Conservation (phyloP, 2,329 filamentous ascomycete species). For the Trichoderma sp. region DNA sequence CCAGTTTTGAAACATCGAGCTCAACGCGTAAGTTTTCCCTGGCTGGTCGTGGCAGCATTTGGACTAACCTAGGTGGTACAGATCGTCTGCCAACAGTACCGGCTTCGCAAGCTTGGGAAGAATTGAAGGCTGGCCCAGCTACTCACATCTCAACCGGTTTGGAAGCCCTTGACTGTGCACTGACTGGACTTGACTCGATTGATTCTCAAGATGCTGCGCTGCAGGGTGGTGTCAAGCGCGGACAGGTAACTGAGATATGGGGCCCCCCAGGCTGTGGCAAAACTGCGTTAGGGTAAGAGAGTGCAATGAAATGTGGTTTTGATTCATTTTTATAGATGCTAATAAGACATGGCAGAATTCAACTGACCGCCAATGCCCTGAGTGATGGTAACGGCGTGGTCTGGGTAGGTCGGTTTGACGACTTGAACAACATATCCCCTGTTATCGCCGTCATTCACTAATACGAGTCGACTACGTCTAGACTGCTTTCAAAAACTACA, state of each 20-base stretch:
- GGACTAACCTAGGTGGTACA: constrained; percentile 33
- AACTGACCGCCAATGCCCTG: constrained; percentile 63
- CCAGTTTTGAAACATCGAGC: constrained; percentile 55
- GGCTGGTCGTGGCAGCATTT: neutral
- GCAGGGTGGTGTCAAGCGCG: constrained; percentile 62
- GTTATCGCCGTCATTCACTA: neutral
- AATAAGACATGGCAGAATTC: constrained; percentile 49
- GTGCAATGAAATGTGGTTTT: neutral
- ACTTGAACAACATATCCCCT: neutral
- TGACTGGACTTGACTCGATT: constrained; percentile 30
- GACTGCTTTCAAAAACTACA: constrained; percentile 48
- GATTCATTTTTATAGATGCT: constrained; percentile 2
- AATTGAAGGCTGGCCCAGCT: constrained; percentile 50
- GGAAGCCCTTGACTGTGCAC: constrained; percentile 47
- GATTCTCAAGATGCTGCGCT: constrained; percentile 21
- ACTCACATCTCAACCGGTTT: constrained; percentile 57
- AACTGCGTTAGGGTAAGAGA: constrained; percentile 67
- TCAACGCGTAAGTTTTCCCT: constrained; percentile 45
- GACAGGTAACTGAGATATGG: constrained; percentile 82
- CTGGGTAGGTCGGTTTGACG: constrained; percentile 70
- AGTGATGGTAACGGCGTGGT: constrained; percentile 60
- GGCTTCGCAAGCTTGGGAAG: constrained; percentile 67
- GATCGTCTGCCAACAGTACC: constrained; percentile 75
- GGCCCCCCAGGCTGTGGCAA: constrained; percentile 85
- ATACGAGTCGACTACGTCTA: constrained; percentile 21